Base-by-base conservation (phyloP, 352 stramenopile species). In the Plasmopara viticola region DNA sequence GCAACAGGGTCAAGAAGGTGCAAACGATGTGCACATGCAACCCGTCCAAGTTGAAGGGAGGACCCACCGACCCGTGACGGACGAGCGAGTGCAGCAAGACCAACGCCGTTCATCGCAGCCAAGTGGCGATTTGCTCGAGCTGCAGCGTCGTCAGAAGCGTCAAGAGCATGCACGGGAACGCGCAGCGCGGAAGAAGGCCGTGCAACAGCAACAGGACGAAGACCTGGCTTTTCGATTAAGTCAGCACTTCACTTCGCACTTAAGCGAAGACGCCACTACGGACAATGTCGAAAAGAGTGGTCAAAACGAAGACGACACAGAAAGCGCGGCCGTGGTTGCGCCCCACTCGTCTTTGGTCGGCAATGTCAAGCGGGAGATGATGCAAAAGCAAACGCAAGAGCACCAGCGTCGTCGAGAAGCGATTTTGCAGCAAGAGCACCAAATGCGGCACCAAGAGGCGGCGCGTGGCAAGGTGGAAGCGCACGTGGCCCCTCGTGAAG, bases 111-210 rank as follows among this genome's bases (percentile, higher is more conserved):
- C 67, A 35, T 25, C 39, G 1, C 60, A 80, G 20, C 50, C 62
- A 54, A 50, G 63, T 5, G 74, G 86, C 33, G 60, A 68, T 17
- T 28, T 82, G 29, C 60, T 90, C 9, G 77, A 87, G 25, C 50
- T 70, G 41, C 80, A 90, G 54, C 80, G 80, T 42, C 77, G 69
- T 30, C 69, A 75, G 48, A 90, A 90, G 56, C 77, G 80, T 37
- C 73, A 88, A 48, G 56, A 87, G 50, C 80, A 88, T 43, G 75
- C 82, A 43, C 75, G 72, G 10, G 65, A 81, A 44, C 75, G 75
- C 15, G 48, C 58, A 5, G 69, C 80, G 55, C 70, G 62, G 13
- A 67, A 84, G 44, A 61, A 72, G 37, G 57, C 69, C 25, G 40
- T 85, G 8, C 49, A 62, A 45, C 20, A 48, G 40, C 51, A 72